Evolutionary conservation across 192 early-diverging fungal species (phyloP).

Genomic region (Coemansia sp.): DNA sequence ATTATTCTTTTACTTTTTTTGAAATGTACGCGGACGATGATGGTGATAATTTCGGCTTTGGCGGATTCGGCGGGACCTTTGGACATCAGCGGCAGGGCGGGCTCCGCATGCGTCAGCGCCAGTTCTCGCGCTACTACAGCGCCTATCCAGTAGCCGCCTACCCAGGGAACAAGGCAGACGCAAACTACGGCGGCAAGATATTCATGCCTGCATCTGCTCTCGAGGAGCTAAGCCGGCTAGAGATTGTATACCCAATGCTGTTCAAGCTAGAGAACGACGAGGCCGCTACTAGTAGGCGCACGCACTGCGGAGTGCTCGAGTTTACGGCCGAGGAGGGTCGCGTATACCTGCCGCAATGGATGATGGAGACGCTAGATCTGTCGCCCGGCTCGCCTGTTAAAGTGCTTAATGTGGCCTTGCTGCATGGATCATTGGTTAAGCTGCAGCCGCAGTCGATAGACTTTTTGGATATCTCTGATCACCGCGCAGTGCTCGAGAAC

Average conservation of each 20-base stretch:
- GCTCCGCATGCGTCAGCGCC: constrained; percentile 18
- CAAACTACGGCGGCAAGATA: constrained; percentile 57
- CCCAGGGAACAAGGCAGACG: constrained; percentile 42
- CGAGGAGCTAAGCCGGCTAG: constrained; percentile 67
- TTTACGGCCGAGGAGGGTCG: constrained; percentile 98
- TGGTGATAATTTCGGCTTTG: constrained; percentile 20
- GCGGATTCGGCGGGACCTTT: constrained; percentile 16
- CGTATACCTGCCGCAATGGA: constrained; percentile 96
- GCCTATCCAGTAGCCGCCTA: constrained; percentile 42
- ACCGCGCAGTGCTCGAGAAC: constrained; percentile 96
- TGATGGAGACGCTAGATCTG: constrained; percentile 89
- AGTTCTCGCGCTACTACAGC: constrained; percentile 47
- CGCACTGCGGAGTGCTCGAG: constrained; percentile 97
- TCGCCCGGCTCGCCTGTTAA: constrained; percentile 77
- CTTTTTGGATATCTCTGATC: constrained; percentile 97
- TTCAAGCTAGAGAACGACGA: constrained; percentile 78
- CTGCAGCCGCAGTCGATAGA: constrained; percentile 96
- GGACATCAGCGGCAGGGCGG: constrained; percentile 2
- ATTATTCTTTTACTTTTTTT: not conserved
- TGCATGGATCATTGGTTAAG: constrained; percentile 88
- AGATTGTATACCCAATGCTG: constrained; percentile 92
- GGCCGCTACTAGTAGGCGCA: constrained; percentile 47
- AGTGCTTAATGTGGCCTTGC: constrained; percentile 76
- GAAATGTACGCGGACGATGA: not conserved
- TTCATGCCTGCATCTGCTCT: constrained; percentile 54